These are phyloP conservation scores for Berberis vulgaris DNA, from an alignment of 164 flowering plant species.

Conservation along the genomic window DNA sequence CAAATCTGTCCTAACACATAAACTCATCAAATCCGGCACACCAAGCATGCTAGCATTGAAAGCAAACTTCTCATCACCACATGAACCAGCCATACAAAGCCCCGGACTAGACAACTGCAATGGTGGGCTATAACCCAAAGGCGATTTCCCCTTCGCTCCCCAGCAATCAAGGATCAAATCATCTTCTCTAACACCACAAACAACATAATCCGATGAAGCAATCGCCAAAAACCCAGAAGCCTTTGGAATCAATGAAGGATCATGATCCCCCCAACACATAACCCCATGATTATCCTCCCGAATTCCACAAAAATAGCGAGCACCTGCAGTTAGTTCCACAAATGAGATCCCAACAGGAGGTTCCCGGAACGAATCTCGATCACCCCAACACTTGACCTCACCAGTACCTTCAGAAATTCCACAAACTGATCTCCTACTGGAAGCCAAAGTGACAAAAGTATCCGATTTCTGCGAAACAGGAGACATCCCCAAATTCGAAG, in stretches of 20 bases:
- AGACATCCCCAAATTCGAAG: slow-evolving; percentile 24
- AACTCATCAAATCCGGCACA: slow-evolving; percentile 61
- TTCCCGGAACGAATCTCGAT: slow-evolving; percentile 7
- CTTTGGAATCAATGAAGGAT: slow-evolving; percentile 52
- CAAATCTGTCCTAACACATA: slow-evolving; percentile 55
- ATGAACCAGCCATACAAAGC: slow-evolving; percentile 41
- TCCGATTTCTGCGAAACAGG: slow-evolving; percentile 12
- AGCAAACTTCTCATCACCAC: slow-evolving; percentile 47
- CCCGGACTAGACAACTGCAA: slow-evolving; percentile 85
- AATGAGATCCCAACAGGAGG: slow-evolving; percentile 36
- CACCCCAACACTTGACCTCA: slow-evolving; percentile 70
- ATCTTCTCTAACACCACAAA: slow-evolving; percentile 76
- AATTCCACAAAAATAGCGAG: slow-evolving; percentile 72
- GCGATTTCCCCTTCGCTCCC: slow-evolving; percentile 27
- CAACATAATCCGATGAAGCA: slow-evolving; percentile 58
- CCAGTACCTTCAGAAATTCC: slow-evolving; percentile 40
- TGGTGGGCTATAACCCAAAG: slow-evolving; percentile 55
- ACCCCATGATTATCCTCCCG: slow-evolving; percentile 66
- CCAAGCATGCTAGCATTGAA: slow-evolving; percentile 74
- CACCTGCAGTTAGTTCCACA: slow-evolving; percentile 60
- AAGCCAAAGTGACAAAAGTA: slow-evolving; percentile 29
- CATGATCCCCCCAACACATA: slow-evolving; percentile 75
- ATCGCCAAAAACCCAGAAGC: slow-evolving; percentile 64
- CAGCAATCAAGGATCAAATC: slow-evolving; percentile 82
- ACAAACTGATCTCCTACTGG: slow-evolving; percentile 41